Conservation (phyloP, 2,329 filamentous ascomycete species). For the Epichloe sp. region DNA sequence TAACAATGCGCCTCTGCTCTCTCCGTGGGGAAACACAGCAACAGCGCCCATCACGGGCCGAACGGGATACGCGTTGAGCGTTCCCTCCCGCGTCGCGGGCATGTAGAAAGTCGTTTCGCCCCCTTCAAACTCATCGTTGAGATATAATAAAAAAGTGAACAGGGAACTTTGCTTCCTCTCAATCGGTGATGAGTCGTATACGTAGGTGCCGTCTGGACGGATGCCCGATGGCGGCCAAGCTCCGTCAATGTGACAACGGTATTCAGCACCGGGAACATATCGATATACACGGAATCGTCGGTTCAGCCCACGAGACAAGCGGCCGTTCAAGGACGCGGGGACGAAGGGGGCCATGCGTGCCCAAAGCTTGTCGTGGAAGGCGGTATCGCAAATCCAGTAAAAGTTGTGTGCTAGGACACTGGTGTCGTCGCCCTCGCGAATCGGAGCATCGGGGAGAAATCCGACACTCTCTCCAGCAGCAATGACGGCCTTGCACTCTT, state of each 20-base stretch:
- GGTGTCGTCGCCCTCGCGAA: constrained; percentile 50
- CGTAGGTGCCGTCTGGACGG: constrained; percentile 40
- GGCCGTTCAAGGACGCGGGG: constrained; percentile 40
- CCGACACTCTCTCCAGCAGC: constrained; percentile 51
- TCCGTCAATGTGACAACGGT: constrained; percentile 57
- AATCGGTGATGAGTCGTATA: constrained; percentile 52
- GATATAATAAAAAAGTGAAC: constrained; percentile 56
- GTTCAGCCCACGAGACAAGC: constrained; percentile 49
- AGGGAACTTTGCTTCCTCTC: constrained; percentile 51
- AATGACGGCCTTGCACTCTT: constrained; percentile 54
- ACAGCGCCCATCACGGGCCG: constrained; percentile 56
- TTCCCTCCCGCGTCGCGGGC: constrained; percentile 49
- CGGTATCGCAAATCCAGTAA: constrained; percentile 55
- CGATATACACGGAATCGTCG: constrained; percentile 58
- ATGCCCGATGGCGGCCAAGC: constrained; percentile 62
- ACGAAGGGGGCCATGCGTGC: constrained; percentile 45
- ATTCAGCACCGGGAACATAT: constrained; percentile 61
- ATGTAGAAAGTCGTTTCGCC: constrained; percentile 62
- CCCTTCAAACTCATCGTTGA: constrained; percentile 59
- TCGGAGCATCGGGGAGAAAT: constrained; percentile 54
- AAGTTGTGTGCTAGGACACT: constrained; percentile 61
- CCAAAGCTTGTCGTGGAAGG: constrained; percentile 53
- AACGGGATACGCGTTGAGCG: constrained; percentile 56
- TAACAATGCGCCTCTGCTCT: constrained; percentile 48
- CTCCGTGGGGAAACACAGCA: constrained; percentile 57